Evolutionary conservation across 305 asterid genomes (phyloP).

Genomic region (Fraxinus angustifolia): DNA sequence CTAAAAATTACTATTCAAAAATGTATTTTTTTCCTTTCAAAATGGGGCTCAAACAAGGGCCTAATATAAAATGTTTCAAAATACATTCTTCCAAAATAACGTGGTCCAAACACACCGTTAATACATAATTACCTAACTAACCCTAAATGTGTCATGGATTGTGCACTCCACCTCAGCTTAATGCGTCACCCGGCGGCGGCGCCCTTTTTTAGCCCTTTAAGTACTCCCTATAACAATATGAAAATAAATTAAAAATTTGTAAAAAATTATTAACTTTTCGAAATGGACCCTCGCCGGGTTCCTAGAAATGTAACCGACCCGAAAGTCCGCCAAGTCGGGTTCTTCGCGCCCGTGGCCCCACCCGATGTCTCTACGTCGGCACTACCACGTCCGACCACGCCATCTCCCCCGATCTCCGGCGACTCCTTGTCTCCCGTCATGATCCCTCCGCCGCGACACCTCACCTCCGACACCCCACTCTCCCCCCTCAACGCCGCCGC

Average conservation of each 20-base stretch:
- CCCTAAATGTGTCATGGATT: background rate
- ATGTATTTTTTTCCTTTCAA: too few species aligned
- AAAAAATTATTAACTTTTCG: background rate
- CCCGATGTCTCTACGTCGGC: conserved; percentile 45
- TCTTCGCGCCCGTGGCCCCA: conserved; percentile 39
- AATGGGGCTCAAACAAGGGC: too few species aligned
- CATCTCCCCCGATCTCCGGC: conserved; percentile 52
- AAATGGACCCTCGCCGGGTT: conserved; percentile 67
- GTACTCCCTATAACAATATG: background rate
- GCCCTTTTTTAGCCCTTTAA: background rate
- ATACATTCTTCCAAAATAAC: too few species aligned
- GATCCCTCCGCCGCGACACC: conserved; percentile 92
- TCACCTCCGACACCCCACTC: conserved; percentile 45
- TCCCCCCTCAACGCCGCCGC: conserved; percentile 18
- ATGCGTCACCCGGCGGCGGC: background rate
- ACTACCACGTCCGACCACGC: conserved; percentile 36
- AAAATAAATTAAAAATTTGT: too few species aligned
- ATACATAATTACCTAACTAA: too few species aligned
- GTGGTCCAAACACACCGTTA: too few species aligned
- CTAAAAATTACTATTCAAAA: too few species aligned
- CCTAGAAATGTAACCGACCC: conserved; percentile 68
- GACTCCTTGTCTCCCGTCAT: conserved; percentile 83
- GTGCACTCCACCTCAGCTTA: background rate
- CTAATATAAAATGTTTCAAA: too few species aligned
- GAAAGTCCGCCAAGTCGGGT: conserved; percentile 77